These are phyloP conservation scores for Styphnolobium japonicum DNA, from an alignment of 306 rosid genomes.

Conservation along the genomic window DNA sequence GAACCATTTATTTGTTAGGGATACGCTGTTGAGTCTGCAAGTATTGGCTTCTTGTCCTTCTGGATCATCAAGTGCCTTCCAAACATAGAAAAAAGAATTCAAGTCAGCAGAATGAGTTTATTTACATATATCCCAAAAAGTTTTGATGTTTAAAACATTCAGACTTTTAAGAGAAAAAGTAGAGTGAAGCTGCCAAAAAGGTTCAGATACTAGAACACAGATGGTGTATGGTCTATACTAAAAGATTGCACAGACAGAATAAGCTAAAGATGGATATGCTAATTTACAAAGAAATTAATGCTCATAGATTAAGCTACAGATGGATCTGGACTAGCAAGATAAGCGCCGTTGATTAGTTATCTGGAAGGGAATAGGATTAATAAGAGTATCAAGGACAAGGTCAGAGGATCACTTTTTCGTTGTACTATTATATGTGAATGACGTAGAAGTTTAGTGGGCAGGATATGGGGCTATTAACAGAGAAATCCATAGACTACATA, in stretches of 20 bases:
- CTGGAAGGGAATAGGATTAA: slow-evolving; percentile 39
- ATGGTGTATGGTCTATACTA: too few relatives aligned
- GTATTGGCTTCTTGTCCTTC: slow-evolving; percentile 16
- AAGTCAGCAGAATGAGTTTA: not conserved
- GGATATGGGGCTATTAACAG: not conserved
- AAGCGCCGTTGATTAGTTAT: slow-evolving; percentile 26
- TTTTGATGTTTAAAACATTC: too few relatives aligned
- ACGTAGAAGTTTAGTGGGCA: not conserved
- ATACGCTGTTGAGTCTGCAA: not conserved
- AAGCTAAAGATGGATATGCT: not conserved
- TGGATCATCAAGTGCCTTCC: slow-evolving; percentile 38
- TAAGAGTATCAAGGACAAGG: slow-evolving; percentile 27
- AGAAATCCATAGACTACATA: slow-evolving; percentile 29
- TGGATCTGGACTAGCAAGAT: not conserved
- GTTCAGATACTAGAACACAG: not conserved
- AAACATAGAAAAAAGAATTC: not conserved
- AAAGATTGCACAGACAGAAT: not conserved
- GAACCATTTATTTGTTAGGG: not conserved
- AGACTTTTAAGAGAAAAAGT: too few relatives aligned
- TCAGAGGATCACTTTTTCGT: slow-evolving; percentile 32
- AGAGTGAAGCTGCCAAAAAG: not conserved
- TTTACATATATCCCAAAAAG: too few relatives aligned
- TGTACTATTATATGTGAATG: not conserved
- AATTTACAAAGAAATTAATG: not conserved
- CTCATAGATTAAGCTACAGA: not conserved